Evolutionary conservation across 495 filamentous ascomycete genomes (phyloP), one percentile per base, ranked within the genome.

Genomic region (Oidiodendron maius): DNA sequence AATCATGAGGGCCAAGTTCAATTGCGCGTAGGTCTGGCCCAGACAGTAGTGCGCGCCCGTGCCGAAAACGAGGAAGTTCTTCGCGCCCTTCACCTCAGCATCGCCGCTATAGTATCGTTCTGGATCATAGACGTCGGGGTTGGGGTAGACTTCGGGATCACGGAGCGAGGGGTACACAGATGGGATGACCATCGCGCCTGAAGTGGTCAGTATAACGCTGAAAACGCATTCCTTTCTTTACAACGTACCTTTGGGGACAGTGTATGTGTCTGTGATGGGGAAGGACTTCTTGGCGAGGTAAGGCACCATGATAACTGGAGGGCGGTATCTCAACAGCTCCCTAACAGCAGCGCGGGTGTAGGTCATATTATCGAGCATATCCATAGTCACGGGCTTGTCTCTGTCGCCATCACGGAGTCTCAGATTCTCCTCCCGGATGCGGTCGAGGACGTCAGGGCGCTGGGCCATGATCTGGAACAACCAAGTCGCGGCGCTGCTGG

Each of bases 1-100:
- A 61, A 98, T 79, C 78, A 96, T 88, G 3, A 86, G 80, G 62
- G 85, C 91, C 53, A 98, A 72, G 61, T 96, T 94, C 42, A 87
- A 68, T 60, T 84, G 80, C 15, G 91, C 93, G 60, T 97, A 98
- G 40, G 81, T 84, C 71, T 98, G 93, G 38, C 94, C 93, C 42
- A 98, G 73, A 63, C 93, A 98, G 69, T 97, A 96, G 71, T 98
- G 93, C 53, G 93, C 86, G 11, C 93, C 93, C 3, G 89, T 93
- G 53, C 93, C 93, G 56, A 98, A 98, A 21, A 98, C 91, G 35
- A 98, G 77, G 77, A 84, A 98, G 71, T 98, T 98, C 83, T 96
- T 98, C 52, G 80, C 74, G 51, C 91, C 87, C 69, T 88, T 82
- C 47, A 67, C 70, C 66, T 96, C 93, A 4, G 93, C 93, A 53